Conservation (phyloP, 164 flowering plant genomes). For the Houttuynia cordata region DNA sequence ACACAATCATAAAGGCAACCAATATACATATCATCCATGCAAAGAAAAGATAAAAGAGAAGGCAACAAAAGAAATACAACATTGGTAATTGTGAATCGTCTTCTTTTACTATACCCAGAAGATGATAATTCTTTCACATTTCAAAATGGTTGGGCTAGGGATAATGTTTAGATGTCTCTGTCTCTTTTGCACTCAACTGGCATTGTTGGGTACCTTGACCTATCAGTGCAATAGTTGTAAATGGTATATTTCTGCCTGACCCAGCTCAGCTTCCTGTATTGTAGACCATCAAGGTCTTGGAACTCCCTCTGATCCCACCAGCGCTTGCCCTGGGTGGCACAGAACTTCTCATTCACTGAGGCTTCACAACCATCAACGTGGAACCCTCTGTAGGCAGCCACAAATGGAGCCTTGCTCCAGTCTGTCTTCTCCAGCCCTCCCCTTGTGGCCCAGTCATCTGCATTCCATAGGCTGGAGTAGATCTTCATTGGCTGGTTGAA, state of each 20-base stretch:
- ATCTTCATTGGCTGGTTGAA: conserved; percentile 53
- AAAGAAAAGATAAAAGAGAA: not conserved
- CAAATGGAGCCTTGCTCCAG: conserved; percentile 48
- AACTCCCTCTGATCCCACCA: conserved; percentile 56
- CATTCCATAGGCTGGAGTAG: conserved; percentile 52
- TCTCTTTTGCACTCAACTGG: conserved; percentile 35
- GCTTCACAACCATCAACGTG: conserved; percentile 46
- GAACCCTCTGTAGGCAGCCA: conserved; percentile 37
- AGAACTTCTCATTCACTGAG: conserved; percentile 32
- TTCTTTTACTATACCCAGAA: not conserved
- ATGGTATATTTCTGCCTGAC: conserved; percentile 35
- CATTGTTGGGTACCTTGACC: conserved; percentile 21
- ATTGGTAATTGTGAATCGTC: not conserved
- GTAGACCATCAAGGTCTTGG: conserved; percentile 32
- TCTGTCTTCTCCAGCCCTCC: conserved; percentile 54
- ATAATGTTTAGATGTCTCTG: conserved; percentile 24
- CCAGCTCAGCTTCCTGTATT: conserved; percentile 31
- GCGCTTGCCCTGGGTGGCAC: conserved; percentile 29
- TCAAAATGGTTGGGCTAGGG: not conserved
- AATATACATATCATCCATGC: not conserved
- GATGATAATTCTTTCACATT: not conserved
- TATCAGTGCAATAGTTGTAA: conserved; percentile 51
- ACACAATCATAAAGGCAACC: too few species aligned
- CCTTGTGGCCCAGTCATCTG: conserved; percentile 56
- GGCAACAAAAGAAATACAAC: too few species aligned